Base-by-base conservation (phyloP, 2,329 filamentous ascomycete genomes). In the Hypoxylon sp. region DNA sequence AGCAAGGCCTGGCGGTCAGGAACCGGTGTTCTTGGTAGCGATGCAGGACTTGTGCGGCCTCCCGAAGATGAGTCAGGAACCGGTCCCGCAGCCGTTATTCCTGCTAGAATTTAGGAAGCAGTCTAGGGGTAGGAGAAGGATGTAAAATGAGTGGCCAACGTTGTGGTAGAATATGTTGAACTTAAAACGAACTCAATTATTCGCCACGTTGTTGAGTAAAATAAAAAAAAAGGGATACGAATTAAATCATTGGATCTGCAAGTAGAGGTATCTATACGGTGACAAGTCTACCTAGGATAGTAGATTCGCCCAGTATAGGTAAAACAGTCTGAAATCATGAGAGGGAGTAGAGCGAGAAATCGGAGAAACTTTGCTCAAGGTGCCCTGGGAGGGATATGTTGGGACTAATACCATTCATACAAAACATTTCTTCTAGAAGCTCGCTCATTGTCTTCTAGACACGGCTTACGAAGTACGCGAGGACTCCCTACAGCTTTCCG, bases 1-100 rank as follows among this genome's bases (percentile, higher is more conserved):
- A 77, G 75, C 47, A 67, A 44, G 55, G 59, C 75, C 65, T 73
- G 56, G 76, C 75, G 76, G 76, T 77, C 73, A 75, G 67, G 72
- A 72, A 73, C 68, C 65, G 65, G 66, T 65, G 75, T 77, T 77
- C 75, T 69, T 75, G 70, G 67, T 71, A 73, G 68, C 70, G 75
- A 75, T 76, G 76, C 75, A 72, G 68, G 68, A 70, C 61, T 74
- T 57, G 76, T 77, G 76, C 75, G 74, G 74, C 68, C 67, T 78
- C 76, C 76, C 76, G 76, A 75, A 52, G 67, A 72, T 75, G 71
- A 72, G 70, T 76, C 72, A 75, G 67, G 73, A 76, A 74, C 72
- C 66, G 67, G 71, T 73, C 69, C 67, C 60, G 56, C 62, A 66
- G 64, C 47, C 69, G 61, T 67, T 62, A 65, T 64, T 64, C 35